These are phyloP conservation scores for Aspergillus carlsbadensis DNA, from an alignment of 495 filamentous ascomycete species.

Conservation along the genomic window DNA sequence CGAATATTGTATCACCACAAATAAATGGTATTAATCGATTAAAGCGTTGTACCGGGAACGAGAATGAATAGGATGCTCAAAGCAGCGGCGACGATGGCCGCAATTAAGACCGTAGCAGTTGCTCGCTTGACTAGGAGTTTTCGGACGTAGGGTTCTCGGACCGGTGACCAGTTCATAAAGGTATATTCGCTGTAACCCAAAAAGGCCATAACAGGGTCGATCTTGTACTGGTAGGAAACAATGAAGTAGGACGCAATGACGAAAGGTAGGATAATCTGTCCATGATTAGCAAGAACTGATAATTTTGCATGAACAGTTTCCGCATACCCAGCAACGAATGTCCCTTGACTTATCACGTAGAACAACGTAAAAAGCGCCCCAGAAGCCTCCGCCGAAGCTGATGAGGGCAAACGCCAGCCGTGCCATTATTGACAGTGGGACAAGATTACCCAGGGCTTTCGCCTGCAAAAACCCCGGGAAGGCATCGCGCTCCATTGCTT, in stretches of 20 bases:
- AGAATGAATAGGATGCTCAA: constrained; percentile 84
- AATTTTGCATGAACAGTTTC: not conserved
- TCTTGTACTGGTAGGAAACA: constrained; percentile 85
- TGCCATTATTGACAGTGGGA: constrained; percentile 80
- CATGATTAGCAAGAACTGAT: constrained; percentile 19
- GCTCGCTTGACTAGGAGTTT: constrained; percentile 79
- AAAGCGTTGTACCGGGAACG: constrained; percentile 87
- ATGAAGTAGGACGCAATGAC: constrained; percentile 85
- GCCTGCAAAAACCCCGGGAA: constrained; percentile 94
- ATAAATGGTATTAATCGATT: constrained; percentile 18
- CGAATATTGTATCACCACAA: not conserved
- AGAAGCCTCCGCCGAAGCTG: constrained; percentile 86
- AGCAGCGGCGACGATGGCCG: constrained; percentile 70
- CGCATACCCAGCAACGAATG: constrained; percentile 79
- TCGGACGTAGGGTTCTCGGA: constrained; percentile 86
- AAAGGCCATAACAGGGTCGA: constrained; percentile 91
- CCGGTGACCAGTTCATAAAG: constrained; percentile 80
- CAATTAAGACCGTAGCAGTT: constrained; percentile 68
- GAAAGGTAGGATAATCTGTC: constrained; percentile 88
- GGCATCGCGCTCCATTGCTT: constrained; percentile 98
- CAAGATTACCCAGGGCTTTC: constrained; percentile 92
- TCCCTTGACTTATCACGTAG: constrained; percentile 75
- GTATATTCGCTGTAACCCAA: constrained; percentile 91
- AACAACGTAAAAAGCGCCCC: constrained; percentile 89
- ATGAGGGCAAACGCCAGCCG: constrained; percentile 84